phyloP scores from a whole-genome alignment of 2,329 filamentous ascomycete genomes.

The Cercospora janseana region DNA sequence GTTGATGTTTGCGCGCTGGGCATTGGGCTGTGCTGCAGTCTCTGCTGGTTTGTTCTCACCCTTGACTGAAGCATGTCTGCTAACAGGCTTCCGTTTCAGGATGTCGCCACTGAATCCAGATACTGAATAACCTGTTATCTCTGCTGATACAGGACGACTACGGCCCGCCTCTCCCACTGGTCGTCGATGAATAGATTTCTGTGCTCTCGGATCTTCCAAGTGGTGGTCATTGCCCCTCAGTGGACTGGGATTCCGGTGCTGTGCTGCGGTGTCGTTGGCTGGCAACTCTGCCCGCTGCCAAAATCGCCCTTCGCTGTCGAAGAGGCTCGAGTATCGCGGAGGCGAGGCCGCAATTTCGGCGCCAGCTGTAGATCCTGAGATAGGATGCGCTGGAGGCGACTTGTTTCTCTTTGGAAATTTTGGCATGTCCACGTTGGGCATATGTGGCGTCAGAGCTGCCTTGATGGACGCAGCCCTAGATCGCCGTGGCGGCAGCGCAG shows the following conservation, averaged over 20 bases:
- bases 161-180: constrained; percentile 1
- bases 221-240: constrained; percentile 27
- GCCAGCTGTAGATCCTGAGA: constrained; percentile 12
- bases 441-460: constrained; percentile 23
- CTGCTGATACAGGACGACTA: constrained; percentile 6
- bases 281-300: constrained; percentile 40
- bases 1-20: background rate
- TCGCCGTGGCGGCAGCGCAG: constrained; percentile 42
- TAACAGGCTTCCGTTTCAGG: constrained; percentile 21
- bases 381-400: constrained; percentile 12
- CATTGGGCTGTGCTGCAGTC: constrained; percentile 1
- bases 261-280: constrained; percentile 40
- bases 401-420: constrained; percentile 40
- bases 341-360: constrained; percentile 42
- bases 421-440: constrained; percentile 22
- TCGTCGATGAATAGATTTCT: constrained; percentile 2
- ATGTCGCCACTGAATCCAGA: constrained; percentile 3
- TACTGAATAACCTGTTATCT: background rate
- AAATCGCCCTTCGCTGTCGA: constrained; percentile 38
- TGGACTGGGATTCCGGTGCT: constrained; percentile 43
- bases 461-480: constrained; percentile 25
- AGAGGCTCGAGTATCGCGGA: constrained; percentile 47
- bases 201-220: constrained; percentile 8
- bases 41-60: constrained; percentile 17
- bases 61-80: constrained; percentile 18